These are phyloP conservation scores for Pyracantha coccinea DNA, from an alignment of 331 rosid genomes.

Conservation along the genomic window DNA sequence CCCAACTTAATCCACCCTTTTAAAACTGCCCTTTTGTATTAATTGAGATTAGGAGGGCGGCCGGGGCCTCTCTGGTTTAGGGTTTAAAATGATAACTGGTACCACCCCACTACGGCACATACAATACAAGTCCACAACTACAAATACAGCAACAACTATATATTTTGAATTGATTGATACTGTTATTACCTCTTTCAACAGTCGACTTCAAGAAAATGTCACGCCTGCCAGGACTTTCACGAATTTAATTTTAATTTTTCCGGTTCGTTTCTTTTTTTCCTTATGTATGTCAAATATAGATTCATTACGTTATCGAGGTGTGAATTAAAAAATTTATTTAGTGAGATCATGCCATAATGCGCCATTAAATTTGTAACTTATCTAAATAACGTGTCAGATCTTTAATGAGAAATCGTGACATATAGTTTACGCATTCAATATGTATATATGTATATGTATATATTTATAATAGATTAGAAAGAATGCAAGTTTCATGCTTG, in stretches of 20 bases:
- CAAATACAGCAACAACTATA: background rate
- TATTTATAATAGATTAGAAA: too few species aligned
- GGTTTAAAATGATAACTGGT: background rate
- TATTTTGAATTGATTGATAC: background rate
- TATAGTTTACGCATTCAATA: too few species aligned
- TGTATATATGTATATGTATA: too few species aligned
- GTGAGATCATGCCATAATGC: too few species aligned
- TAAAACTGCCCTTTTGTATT: background rate
- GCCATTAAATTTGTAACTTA: too few species aligned
- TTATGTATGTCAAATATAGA: background rate
- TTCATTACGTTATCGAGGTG: background rate
- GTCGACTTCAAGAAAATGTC: background rate
- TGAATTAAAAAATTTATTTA: too few species aligned
- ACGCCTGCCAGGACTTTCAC: background rate
- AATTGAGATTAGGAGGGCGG: too few species aligned
- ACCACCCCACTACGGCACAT: background rate
- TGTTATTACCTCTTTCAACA: background rate
- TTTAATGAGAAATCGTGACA: background rate
- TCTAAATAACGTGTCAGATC: background rate
- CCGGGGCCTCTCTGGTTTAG: too few species aligned
- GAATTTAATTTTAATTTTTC: background rate
- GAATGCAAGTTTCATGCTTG: background rate
- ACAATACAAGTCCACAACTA: background rate
- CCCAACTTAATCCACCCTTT: slow-evolving; percentile 12
- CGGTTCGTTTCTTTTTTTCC: background rate